Conservation (phyloP, 176 grass and related monocot species). For the Carex littledalei region DNA sequence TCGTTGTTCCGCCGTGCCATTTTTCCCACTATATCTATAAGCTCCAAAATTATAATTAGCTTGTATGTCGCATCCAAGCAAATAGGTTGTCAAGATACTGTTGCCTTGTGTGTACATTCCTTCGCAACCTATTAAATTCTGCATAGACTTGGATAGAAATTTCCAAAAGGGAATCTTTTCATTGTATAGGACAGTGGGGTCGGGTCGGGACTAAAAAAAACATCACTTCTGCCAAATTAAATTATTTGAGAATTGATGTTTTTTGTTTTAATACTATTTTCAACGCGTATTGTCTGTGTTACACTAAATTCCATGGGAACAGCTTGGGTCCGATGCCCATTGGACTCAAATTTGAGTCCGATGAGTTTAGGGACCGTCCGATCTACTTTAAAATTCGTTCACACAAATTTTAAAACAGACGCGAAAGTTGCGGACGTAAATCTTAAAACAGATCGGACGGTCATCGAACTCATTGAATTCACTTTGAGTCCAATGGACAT, state of each 20-base stretch:
- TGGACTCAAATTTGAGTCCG: too few relatives aligned
- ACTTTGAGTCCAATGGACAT: too few relatives aligned
- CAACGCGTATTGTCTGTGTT: not conserved
- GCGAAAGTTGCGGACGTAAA: too few relatives aligned
- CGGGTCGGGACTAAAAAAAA: not conserved
- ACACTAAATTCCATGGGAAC: not conserved
- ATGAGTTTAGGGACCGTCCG: too few relatives aligned
- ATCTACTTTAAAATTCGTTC: too few relatives aligned
- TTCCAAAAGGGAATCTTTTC: slow-evolving; percentile 9
- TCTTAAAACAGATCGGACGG: too few relatives aligned
- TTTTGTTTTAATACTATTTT: not conserved
- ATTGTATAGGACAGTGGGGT: slow-evolving; percentile 6
- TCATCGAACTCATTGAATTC: too few relatives aligned
- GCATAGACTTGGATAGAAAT: not conserved
- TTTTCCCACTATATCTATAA: too few relatives aligned
- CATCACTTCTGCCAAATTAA: not conserved
- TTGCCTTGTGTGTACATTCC: slow-evolving; percentile 8
- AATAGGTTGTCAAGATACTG: not conserved
- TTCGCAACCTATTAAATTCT: not conserved
- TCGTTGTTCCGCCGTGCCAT: too few relatives aligned
- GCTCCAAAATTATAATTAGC: not conserved
- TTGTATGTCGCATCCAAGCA: not conserved
- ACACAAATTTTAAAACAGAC: too few relatives aligned
- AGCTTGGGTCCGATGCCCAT: too few relatives aligned
- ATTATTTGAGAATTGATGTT: not conserved